Base-by-base conservation (phyloP, 2,329 filamentous ascomycete genomes). In the Drechslerella dactyloides region DNA sequence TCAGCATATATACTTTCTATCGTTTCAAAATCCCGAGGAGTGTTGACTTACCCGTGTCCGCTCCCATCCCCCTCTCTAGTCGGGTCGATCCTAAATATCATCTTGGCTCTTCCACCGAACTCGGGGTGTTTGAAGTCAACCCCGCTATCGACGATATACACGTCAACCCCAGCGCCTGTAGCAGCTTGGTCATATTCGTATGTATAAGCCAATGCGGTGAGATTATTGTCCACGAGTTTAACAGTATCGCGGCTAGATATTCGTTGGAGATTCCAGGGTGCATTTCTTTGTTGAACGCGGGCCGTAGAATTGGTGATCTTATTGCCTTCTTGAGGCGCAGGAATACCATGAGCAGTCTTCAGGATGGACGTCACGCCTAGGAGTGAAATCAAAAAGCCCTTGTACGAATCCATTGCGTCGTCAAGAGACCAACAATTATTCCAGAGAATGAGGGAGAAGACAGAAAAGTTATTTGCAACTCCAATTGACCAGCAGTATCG, bases 91-190 rank as follows among this genome's bases (percentile, higher is more conserved):
- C 40, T 57, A 35, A 57, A 58, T 1, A 57, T 37, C 11, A 57
- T 58, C 35, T 65, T 48, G 5, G 61, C 61, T 23, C 61, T 21
- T 21, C 53, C 54, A n/a, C 42, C 37, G 23, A 65, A 65, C 23
- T 65, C 61, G 13, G 53, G 53, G n/a, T 65, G 54, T 35, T 40
- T 10, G 2, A 42, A 21, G 21, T 65, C 53, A 1, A 65, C 52
- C 0, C 61, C 61, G 13, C 30, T 51, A 23, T 57, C 61, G 19
- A 57, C 44, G 23, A 65, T 40, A 15, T 65, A 65, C 4, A 65
- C 61, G 24, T 65, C 61, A 15, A 65, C 44, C 27, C 53, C 61
- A 11, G 23, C 10, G 8, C 53, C 46, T 13, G 33, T 17, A 10
- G 56, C 42, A 8, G 27, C n/a, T 10, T 30, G 37, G 30, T 65